Conservation (phyloP, 768 basidiomycete species). For the Hygrocybe punicea region DNA sequence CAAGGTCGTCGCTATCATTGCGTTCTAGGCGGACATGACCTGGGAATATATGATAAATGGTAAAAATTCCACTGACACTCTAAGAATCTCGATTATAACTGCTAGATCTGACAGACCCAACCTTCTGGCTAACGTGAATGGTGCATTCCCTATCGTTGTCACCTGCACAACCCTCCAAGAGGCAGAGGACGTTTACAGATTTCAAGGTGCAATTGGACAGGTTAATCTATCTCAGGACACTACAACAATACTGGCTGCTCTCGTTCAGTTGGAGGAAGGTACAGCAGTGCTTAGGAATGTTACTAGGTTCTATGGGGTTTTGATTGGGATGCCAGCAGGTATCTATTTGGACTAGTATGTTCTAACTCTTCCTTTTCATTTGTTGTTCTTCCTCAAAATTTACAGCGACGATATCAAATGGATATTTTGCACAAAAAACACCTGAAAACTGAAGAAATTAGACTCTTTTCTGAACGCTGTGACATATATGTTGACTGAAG, state of each 20-base stretch:
- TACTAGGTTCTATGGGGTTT: slow-evolving; percentile 1
- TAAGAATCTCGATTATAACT: not conserved
- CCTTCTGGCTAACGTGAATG: not conserved
- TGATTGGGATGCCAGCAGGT: slow-evolving; percentile 1
- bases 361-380: not conserved
- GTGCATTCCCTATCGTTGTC: slow-evolving; percentile 3
- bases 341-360: slow-evolving; percentile 6
- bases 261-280: not conserved
- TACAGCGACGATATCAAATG: not conserved
- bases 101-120: not conserved
- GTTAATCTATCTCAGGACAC: not conserved
- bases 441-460: slow-evolving; percentile 1
- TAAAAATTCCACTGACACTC: not conserved
- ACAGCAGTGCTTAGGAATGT: slow-evolving; percentile 2
- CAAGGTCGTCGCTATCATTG: not conserved
- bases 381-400: not conserved
- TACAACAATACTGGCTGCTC: not conserved
- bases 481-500: slow-evolving; percentile 1
- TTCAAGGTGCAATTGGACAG: not conserved
- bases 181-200: not conserved
- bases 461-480: slow-evolving; percentile 2
- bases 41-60: not conserved
- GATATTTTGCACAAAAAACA: not conserved
- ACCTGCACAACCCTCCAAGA: not conserved
- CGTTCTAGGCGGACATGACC: not conserved